These are phyloP conservation scores for Aspergillus cavernicola DNA, from an alignment of 495 filamentous ascomycete genomes.

Conservation along the genomic window DNA sequence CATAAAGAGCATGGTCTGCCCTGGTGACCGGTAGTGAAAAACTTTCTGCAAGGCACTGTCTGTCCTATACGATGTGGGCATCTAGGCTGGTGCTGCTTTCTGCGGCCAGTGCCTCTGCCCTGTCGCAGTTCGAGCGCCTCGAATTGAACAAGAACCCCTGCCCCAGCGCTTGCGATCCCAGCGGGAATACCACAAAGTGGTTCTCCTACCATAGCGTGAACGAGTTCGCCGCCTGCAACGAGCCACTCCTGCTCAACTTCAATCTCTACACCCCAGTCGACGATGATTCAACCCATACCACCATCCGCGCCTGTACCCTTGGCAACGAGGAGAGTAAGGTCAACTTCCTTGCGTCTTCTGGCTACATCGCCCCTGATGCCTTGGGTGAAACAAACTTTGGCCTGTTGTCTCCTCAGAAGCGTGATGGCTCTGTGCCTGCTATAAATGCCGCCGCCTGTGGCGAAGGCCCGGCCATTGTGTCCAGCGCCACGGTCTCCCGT, in stretches of 20 bases:
- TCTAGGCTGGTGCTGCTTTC: not conserved
- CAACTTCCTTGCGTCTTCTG: not conserved
- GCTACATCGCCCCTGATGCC: not conserved
- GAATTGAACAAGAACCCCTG: not conserved
- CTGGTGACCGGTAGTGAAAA: not conserved
- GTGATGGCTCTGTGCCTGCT: not conserved
- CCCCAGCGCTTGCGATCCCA: not conserved
- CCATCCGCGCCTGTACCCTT: not conserved
- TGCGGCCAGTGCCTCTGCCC: not conserved
- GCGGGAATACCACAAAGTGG: not conserved
- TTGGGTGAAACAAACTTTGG: not conserved
- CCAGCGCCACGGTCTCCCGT: not conserved
- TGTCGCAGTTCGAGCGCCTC: not conserved
- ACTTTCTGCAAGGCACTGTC: not conserved
- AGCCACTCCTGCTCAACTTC: not conserved
- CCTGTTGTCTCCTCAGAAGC: not conserved
- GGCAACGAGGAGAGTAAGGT: not conserved
- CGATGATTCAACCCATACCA: not conserved
- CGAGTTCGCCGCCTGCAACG: not conserved
- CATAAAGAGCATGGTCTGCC: not conserved
- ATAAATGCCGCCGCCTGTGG: not conserved
- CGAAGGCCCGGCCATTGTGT: not conserved
- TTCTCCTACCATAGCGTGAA: not conserved
- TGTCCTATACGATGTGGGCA: not conserved
- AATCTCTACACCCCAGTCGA: not conserved